These are phyloP conservation scores for Lepraria neglecta DNA, from an alignment of 495 filamentous ascomycete species.

Conservation along the genomic window DNA sequence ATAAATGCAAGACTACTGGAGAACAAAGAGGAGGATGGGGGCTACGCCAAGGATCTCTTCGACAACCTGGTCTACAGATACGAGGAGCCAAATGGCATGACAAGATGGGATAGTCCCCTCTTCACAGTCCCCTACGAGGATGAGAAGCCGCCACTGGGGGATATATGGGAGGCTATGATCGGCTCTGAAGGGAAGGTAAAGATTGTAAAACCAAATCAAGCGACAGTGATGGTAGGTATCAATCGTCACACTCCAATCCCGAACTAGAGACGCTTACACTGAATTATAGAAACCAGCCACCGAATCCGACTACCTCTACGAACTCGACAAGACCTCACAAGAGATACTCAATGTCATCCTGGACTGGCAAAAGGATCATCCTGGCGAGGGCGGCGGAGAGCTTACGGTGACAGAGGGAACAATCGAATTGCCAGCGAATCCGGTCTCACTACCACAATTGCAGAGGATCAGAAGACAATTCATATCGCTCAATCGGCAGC, in stretches of 20 bases:
- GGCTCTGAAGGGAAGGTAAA: constrained; percentile 35
- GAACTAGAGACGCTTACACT: constrained; percentile 6
- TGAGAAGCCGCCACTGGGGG: constrained; percentile 53
- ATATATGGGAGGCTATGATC: constrained; percentile 74
- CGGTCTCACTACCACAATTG: constrained; percentile 57
- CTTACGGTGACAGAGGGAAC: constrained; percentile 40
- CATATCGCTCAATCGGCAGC: constrained; percentile 66
- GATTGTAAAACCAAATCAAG: constrained; percentile 68
- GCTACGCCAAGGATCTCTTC: constrained; percentile 55
- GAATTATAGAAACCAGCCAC: constrained; percentile 49
- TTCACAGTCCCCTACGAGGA: constrained; percentile 86
- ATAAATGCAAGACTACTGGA: constrained; percentile 47
- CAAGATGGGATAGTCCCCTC: constrained; percentile 87
- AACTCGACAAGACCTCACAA: constrained; percentile 77
- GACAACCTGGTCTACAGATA: constrained; percentile 92
- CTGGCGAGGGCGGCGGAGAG: constrained; percentile 50
- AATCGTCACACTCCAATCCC: no score
- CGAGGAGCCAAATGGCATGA: constrained; percentile 94
- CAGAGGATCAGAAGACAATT: constrained; percentile 82
- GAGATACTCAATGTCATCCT: constrained; percentile 71
- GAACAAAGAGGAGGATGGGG: constrained; percentile 27
- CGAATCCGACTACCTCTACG: constrained; percentile 73
- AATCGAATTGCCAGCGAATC: constrained; percentile 36
- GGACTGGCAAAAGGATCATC: constrained; percentile 61
- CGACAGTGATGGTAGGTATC: constrained; percentile 60